Evolutionary conservation across 1,284 basidiomycete species (phyloP).

Genomic region (Lentinus polychrous): DNA sequence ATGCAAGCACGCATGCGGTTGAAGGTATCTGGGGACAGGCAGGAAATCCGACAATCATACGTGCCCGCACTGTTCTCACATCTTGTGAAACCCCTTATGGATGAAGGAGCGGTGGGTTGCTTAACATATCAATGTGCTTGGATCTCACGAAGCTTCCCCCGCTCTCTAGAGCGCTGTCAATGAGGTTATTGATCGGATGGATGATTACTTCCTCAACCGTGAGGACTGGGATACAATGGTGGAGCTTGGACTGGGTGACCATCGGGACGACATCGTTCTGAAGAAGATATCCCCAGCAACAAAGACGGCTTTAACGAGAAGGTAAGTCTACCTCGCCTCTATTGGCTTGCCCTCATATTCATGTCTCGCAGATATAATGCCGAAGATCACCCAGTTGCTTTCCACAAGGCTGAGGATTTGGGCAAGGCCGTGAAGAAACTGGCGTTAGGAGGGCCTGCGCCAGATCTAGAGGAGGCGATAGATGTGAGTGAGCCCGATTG

Average conservation of each 20-base stretch:
- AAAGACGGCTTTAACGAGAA: constrained; percentile 83
- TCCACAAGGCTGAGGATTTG: constrained; percentile 79
- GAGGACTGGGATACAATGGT: constrained; percentile 97
- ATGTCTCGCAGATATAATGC: constrained; percentile 67
- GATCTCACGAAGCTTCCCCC: constrained; percentile 1
- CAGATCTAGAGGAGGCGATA: constrained; percentile 87
- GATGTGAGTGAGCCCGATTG: constrained; percentile 33
- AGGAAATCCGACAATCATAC: constrained; percentile 89
- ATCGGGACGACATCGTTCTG: constrained; percentile 65
- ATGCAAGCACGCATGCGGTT: constrained; percentile 95
- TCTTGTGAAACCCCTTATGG: constrained; percentile 75
- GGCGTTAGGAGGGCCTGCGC: constrained; percentile 58
- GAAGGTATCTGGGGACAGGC: constrained; percentile 82
- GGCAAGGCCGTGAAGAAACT: constrained; percentile 77
- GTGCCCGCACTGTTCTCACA: constrained; percentile 79
- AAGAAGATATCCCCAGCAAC: constrained; percentile 82
- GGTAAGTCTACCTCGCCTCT: constrained; percentile 39
- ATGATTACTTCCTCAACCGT: constrained; percentile 88
- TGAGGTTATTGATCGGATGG: constrained; percentile 84
- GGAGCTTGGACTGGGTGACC: constrained; percentile 84
- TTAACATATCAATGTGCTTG: not conserved
- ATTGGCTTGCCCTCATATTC: too few relatives aligned
- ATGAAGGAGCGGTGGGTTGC: constrained; percentile 54
- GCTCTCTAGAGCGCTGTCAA: constrained; percentile 78
- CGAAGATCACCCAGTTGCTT: constrained; percentile 83